phyloP scores from a whole-genome alignment of 2,329 filamentous ascomycete species.

The Claviceps lovelessii region DNA sequence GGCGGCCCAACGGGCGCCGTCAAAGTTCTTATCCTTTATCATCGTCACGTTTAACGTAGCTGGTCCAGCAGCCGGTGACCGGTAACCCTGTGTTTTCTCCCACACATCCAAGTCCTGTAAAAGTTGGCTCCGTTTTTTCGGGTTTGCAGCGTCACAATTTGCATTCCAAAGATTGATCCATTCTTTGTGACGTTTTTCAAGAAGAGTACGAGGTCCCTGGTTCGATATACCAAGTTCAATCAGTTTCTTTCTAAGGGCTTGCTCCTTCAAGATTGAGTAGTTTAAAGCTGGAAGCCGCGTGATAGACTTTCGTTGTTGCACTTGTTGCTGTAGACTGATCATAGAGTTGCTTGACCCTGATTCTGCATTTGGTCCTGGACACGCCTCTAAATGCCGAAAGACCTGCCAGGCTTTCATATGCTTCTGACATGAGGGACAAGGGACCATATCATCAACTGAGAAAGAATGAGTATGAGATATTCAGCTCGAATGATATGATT shows the following conservation, averaged over 20 bases:
- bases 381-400: slow-evolving; percentile 67
- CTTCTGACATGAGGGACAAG: slow-evolving; percentile 67
- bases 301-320: slow-evolving; percentile 11
- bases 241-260: slow-evolving; percentile 64
- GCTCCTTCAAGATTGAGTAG: slow-evolving; percentile 77
- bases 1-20: slow-evolving; percentile 59
- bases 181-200: slow-evolving; percentile 74
- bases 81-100: slow-evolving; percentile 68
- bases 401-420: slow-evolving; percentile 71
- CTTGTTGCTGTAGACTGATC: slow-evolving; percentile 12
- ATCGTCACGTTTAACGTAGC: slow-evolving; percentile 23
- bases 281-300: slow-evolving; percentile 68
- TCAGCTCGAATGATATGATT: neutral
- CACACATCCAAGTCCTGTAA: slow-evolving; percentile 69
- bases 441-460: slow-evolving; percentile 58
- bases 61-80: slow-evolving; percentile 27
- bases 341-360: neutral
- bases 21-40: slow-evolving; percentile 83
- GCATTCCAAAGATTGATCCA: slow-evolving; percentile 96
- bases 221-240: slow-evolving; percentile 63
- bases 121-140: slow-evolving; percentile 56
- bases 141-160: slow-evolving; percentile 73
- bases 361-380: slow-evolving; percentile 23
- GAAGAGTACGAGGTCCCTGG: slow-evolving; percentile 49
- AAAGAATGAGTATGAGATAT: neutral